These are phyloP conservation scores for Oemleria cerasiformis DNA, from an alignment of 306 rosid species.

Conservation along the genomic window DNA sequence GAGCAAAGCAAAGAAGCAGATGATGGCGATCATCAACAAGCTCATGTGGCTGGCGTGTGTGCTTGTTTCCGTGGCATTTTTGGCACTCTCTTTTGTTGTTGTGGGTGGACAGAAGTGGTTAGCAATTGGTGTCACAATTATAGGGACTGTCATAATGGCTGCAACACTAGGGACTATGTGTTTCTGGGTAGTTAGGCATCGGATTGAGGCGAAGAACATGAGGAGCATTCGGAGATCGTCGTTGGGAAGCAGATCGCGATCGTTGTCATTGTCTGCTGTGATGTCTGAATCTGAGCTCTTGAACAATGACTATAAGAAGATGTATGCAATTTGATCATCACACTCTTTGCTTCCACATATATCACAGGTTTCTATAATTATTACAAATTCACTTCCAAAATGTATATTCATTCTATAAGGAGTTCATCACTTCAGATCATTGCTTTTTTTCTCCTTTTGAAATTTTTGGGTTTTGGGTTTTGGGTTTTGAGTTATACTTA, in stretches of 20 bases:
- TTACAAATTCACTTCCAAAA: not conserved
- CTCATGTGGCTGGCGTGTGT: slow-evolving; percentile 97
- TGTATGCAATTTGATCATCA: slow-evolving; percentile 74
- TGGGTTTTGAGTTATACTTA: too few relatives aligned
- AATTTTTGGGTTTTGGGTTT: too few relatives aligned
- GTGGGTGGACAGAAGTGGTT: slow-evolving; percentile 82
- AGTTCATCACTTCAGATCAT: slow-evolving; percentile 4
- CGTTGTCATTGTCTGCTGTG: slow-evolving; percentile 53
- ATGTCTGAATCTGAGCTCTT: slow-evolving; percentile 78
- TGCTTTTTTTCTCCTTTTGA: not conserved
- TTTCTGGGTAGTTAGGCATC: slow-evolving; percentile 83
- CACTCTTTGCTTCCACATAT: not conserved
- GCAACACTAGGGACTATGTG: slow-evolving; percentile 88
- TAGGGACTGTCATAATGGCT: slow-evolving; percentile 90
- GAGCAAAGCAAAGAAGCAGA: slow-evolving; percentile 97
- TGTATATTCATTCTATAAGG: slow-evolving; percentile 1
- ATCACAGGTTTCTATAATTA: not conserved
- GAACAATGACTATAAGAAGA: slow-evolving; percentile 71
- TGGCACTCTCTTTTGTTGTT: slow-evolving; percentile 85
- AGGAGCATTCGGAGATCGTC: slow-evolving; percentile 64
- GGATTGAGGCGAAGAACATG: slow-evolving; percentile 72
- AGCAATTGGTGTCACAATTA: slow-evolving; percentile 74
- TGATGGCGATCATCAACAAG: slow-evolving; percentile 97
- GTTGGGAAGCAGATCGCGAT: slow-evolving; percentile 60
- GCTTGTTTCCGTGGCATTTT: slow-evolving; percentile 72